Base-by-base conservation (phyloP, 352 stramenopile species). In the Thraustochytrium sp. region DNA sequence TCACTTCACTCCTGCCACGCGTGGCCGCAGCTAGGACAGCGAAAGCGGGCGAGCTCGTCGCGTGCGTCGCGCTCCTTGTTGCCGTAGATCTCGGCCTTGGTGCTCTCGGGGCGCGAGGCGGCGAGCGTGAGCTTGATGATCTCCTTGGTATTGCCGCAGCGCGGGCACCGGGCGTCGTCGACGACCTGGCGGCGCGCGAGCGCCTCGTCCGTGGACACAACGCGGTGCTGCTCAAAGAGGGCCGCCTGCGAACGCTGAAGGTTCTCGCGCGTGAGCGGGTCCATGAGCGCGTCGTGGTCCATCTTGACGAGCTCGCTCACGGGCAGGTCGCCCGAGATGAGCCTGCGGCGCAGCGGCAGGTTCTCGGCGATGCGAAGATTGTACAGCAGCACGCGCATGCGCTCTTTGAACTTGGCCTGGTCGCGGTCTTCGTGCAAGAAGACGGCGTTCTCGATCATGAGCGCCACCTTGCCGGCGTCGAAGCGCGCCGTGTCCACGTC, bases 71-170 rank as follows among this genome's bases (percentile, higher is more conserved):
- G 5, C 49, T 80, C 68, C 68, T 80, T 80, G 51, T 80, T 80
- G 48, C 68, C 68, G n/a, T 51, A 80, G 31, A 80, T 80, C 38
- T 80, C 68, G 23, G 68, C 68, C 53, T 80, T 80, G 46, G 44
- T 65, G 31, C 34, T 55, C 26, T 80, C 68, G 3, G 31, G 68
- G 13, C 40, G 68, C 23, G 62, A 75, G 18, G 37, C n/a, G 21
- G 65, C 65, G 16, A 80, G 31, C 8, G 68, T 72, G n/a, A 65
- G 26, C 48, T 40, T 61, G 2, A 80, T 13, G 34, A 55, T 80
- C n/a, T 51, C 48, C 34, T 80, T 29, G 23, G 26, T 37, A 26
- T 80, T 80, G 9, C 53, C 46, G 49, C 68, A 80, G 11, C 29
- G 46, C 37, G 68, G 68, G 49, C 68, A 80, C 48, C 8, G 11